A percentile compares a stretch with the other conserved stretches of the same genome.
phyloP scores from a whole-genome alignment of 768 basidiomycete genomes.

The Boletus subparvulus region DNA sequence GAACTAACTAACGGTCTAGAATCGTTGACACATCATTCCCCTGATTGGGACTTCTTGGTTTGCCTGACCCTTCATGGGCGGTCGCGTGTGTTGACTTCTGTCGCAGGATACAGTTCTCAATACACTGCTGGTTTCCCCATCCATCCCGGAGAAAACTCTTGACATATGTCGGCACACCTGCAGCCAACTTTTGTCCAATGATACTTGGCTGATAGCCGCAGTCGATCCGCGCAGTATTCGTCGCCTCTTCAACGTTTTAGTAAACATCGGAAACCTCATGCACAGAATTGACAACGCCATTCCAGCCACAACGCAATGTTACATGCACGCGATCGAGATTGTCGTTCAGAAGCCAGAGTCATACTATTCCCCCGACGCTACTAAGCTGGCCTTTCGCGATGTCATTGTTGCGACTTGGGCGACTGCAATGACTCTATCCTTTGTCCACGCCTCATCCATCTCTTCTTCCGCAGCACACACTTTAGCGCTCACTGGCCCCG shows the following conservation, averaged over 20 bases:
- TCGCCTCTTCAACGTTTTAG: slow-evolving; percentile 46
- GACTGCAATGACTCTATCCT: slow-evolving; percentile 33
- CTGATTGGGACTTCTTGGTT: slow-evolving; percentile 35
- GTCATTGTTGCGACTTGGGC: slow-evolving; percentile 40
- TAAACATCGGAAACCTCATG: slow-evolving; percentile 40
- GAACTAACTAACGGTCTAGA: slow-evolving; percentile 27
- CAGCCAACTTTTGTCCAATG: slow-evolving; percentile 30
- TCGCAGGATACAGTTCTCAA: slow-evolving; percentile 27
- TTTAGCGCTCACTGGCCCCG: slow-evolving; percentile 19
- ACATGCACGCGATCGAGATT: slow-evolving; percentile 44
- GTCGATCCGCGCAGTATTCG: slow-evolving; percentile 35
- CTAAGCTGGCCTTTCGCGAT: slow-evolving; percentile 36
- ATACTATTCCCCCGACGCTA: slow-evolving; percentile 9
- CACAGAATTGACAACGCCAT: slow-evolving; percentile 29
- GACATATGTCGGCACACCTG: slow-evolving; percentile 34
- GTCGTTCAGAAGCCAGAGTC: slow-evolving; percentile 34
- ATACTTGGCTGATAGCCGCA: slow-evolving; percentile 22
- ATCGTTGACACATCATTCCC: slow-evolving; percentile 23
- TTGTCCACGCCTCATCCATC: slow-evolving; percentile 21
- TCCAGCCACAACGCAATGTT: slow-evolving; percentile 35
- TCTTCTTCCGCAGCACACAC: slow-evolving; percentile 21
- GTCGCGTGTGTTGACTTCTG: slow-evolving; percentile 10
- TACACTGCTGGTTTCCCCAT: slow-evolving; percentile 26
- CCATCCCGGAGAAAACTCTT: slow-evolving; percentile 31
- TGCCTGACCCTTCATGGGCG: slow-evolving; percentile 9